These are phyloP conservation scores for Torulaspora pretoriensis DNA, from an alignment of 1,139 yeast genomes.

Conservation along the genomic window DNA sequence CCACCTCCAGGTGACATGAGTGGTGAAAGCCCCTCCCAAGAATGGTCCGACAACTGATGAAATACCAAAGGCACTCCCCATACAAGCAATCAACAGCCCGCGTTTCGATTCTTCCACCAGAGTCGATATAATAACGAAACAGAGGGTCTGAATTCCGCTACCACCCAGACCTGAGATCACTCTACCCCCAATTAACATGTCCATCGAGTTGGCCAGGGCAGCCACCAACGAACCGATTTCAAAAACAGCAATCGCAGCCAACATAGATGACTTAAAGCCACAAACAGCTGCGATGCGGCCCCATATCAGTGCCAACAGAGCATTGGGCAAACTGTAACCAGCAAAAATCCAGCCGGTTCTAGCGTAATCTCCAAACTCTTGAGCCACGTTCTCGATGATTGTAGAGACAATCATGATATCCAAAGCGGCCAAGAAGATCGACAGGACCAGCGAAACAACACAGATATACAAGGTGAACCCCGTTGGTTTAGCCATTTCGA, in stretches of 20 bases:
- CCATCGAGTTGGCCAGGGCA: slow-evolving; percentile 54
- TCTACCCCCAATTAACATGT: slow-evolving; percentile 64
- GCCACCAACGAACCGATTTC: slow-evolving; percentile 60
- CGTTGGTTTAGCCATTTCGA: slow-evolving; percentile 2
- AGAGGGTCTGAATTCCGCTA: slow-evolving; percentile 61
- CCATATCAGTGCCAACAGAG: slow-evolving; percentile 55
- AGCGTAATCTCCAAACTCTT: slow-evolving; percentile 49
- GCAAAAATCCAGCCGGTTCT: slow-evolving; percentile 59
- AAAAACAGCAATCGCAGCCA: slow-evolving; percentile 51
- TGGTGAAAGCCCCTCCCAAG: slow-evolving; percentile 62
- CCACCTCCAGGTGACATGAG: slow-evolving; percentile 71
- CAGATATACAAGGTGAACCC: slow-evolving; percentile 31
- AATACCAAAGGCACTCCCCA: slow-evolving; percentile 52
- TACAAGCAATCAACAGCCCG: slow-evolving; percentile 47
- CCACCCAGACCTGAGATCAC: slow-evolving; percentile 72
- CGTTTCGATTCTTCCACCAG: slow-evolving; percentile 57
- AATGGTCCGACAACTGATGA: slow-evolving; percentile 64
- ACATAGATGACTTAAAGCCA: slow-evolving; percentile 54
- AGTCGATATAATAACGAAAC: slow-evolving; percentile 56
- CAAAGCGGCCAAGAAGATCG: slow-evolving; percentile 58
- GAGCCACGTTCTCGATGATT: slow-evolving; percentile 52
- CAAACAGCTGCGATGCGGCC: slow-evolving; percentile 58
- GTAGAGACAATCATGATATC: slow-evolving; percentile 68
- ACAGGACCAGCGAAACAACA: slow-evolving; percentile 44
- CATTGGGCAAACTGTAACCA: slow-evolving; percentile 58